phyloP scores from a whole-genome alignment of 345 rosid genomes.

The Hibiscus mutabilis region DNA sequence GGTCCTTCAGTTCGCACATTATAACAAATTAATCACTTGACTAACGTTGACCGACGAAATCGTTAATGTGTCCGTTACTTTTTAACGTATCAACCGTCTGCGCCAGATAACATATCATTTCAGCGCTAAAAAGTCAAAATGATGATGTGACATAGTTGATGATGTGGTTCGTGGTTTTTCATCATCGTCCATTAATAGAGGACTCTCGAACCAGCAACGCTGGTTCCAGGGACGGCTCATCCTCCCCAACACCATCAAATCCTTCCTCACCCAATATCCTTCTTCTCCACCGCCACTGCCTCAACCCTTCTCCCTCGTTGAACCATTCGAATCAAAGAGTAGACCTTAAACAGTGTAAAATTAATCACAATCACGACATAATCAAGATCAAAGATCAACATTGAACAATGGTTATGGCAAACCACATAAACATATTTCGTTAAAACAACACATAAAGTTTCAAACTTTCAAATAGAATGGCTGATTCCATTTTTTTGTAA shows the following conservation, averaged over 20 bases:
- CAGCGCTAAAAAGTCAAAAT: too few relatives aligned
- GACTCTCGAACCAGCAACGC: constrained; percentile 35
- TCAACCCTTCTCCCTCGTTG: constrained; percentile 32
- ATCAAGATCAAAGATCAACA: background rate
- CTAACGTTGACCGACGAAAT: too few relatives aligned
- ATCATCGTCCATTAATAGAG: constrained; percentile 44
- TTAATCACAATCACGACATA: background rate
- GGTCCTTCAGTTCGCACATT: too few relatives aligned
- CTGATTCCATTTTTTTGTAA: too few relatives aligned
- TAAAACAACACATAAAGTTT: too few relatives aligned
- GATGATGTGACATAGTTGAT: too few relatives aligned
- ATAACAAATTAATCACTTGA: too few relatives aligned
- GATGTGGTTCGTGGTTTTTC: constrained; percentile 16
- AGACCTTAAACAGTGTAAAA: background rate
- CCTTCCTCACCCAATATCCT: background rate
- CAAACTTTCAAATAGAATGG: too few relatives aligned
- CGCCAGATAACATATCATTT: too few relatives aligned
- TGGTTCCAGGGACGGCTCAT: constrained; percentile 10
- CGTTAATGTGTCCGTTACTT: too few relatives aligned
- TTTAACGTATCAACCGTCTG: too few relatives aligned
- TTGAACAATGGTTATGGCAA: background rate
- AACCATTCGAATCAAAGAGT: constrained; percentile 8
- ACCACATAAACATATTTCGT: too few relatives aligned
- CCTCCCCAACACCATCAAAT: background rate
- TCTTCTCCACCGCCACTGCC: constrained; percentile 10